Conservation (phyloP, 345 rosid genomes). For the Conringia planisiliqua region DNA sequence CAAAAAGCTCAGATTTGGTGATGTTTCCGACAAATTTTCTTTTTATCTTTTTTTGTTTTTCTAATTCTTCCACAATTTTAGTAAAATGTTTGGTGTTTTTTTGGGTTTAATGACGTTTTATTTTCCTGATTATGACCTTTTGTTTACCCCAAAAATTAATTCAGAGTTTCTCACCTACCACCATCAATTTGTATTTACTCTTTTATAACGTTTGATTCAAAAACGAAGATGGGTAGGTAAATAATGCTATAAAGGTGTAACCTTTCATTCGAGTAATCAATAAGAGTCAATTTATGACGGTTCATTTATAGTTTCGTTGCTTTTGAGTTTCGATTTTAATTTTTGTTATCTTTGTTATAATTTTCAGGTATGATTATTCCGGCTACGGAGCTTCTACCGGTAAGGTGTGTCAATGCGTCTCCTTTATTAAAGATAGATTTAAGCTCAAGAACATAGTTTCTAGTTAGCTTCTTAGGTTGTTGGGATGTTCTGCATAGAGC, state of each 20-base stretch:
- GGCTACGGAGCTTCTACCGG: constrained; percentile 98
- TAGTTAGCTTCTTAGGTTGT: constrained; percentile 2
- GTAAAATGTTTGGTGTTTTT: neutral
- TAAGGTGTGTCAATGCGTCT: constrained; percentile 56
- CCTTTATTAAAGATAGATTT: neutral
- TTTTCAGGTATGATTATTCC: constrained; percentile 91
- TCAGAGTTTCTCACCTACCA: constrained; percentile 22
- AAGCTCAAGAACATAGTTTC: neutral
- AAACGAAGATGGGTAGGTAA: constrained; percentile 10
- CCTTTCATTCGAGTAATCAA: neutral
- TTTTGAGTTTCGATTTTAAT: neutral
- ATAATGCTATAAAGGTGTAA: neutral
- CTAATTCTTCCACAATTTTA: neutral
- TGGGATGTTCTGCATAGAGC: constrained; percentile 6
- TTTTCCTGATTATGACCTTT: neutral
- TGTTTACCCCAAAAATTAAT: neutral
- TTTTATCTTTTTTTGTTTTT: neutral
- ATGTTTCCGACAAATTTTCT: constrained; percentile 30
- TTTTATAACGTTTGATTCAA: constrained; percentile 15
- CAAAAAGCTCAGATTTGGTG: constrained; percentile 35
- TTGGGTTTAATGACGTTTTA: constrained; percentile 5
- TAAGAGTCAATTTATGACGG: neutral
- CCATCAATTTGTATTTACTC: constrained; percentile 18
- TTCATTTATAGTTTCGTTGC: neutral
- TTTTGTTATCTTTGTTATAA: neutral